phyloP scores from a whole-genome alignment of 2,329 filamentous ascomycete genomes.

The Ceratocystis alfenasii region DNA sequence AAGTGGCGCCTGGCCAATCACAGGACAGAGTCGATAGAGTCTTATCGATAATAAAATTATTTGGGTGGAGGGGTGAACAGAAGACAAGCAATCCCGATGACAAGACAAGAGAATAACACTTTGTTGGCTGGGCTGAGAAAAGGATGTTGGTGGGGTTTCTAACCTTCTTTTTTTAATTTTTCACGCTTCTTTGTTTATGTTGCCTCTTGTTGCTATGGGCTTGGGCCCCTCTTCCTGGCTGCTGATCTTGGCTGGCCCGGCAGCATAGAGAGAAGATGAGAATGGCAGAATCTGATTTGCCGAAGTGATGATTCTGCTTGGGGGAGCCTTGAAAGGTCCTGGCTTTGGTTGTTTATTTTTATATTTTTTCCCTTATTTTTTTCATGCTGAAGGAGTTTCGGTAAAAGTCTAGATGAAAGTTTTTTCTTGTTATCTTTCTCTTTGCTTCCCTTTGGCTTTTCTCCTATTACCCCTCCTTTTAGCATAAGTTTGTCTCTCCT shows the following conservation, averaged over 20 bases:
- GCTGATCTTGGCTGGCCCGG: not conserved
- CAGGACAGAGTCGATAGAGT: not conserved
- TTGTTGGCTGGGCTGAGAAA: not conserved
- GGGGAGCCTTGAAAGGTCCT: not conserved
- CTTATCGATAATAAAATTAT: not conserved
- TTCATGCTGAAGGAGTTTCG: conserved; percentile 3
- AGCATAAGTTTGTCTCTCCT: conserved; percentile 2
- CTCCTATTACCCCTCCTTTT: conserved; percentile 16
- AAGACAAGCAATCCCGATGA: not conserved
- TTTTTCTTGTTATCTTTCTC: not conserved
- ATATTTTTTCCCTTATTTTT: conserved; percentile 9
- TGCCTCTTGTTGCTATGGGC: not conserved
- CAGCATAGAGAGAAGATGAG: not conserved
- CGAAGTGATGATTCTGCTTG: not conserved
- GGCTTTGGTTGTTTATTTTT: conserved; percentile 8
- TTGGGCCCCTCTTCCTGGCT: not conserved
- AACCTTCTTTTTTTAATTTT: conserved; percentile 3
- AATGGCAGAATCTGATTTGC: conserved; percentile 10
- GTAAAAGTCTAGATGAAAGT: conserved; percentile 1
- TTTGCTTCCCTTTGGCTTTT: conserved; percentile 11
- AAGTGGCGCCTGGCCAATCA: conserved; percentile 7
- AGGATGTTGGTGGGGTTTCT: not conserved
- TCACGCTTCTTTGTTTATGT: not conserved
- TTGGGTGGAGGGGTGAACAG: not conserved
- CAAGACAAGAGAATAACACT: not conserved